A percentile compares a stretch with the other conserved stretches of the same genome.
phyloP scores from a whole-genome alignment of 495 filamentous ascomycete genomes.

The Aspergillus affinis region DNA sequence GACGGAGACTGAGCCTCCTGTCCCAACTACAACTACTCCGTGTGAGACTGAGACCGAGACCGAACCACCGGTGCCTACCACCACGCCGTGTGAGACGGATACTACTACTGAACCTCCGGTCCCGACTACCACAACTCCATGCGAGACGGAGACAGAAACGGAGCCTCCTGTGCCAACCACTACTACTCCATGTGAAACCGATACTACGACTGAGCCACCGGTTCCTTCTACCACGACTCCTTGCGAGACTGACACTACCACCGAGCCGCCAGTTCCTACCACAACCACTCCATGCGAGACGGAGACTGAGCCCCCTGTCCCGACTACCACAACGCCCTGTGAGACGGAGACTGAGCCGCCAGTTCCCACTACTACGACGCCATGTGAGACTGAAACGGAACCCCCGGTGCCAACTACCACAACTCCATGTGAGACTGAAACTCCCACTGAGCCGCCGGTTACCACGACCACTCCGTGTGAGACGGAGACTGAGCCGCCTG shows the following conservation, averaged over 20 bases:
- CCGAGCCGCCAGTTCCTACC: not conserved
- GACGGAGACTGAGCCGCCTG: not conserved
- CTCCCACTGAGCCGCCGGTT: not conserved
- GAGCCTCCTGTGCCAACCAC: not conserved
- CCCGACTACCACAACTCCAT: not conserved
- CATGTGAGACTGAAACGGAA: not conserved
- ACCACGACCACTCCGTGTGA: not conserved
- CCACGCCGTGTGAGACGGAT: not conserved
- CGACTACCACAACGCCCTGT: not conserved
- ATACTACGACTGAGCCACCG: not conserved
- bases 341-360: not conserved
- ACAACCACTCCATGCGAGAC: not conserved
- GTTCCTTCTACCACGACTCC: not conserved
- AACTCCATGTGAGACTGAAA: not conserved
- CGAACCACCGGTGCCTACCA: not conserved
- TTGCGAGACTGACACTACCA: not conserved
- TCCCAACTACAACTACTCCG: not conserved
- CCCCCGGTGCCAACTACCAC: not conserved
- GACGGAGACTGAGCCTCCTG: not conserved
- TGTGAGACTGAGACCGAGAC: not conserved
- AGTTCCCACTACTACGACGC: no score
- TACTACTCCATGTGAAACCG: not conserved
- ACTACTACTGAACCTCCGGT: not conserved
- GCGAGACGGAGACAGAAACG: not conserved
- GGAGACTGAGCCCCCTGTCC: not conserved